Percentiles rank a stretch among this genome's conserved stretches.
These are phyloP conservation scores for Phytopythium delawarense DNA, from an alignment of 352 stramenopile species.

Conservation along the genomic window DNA sequence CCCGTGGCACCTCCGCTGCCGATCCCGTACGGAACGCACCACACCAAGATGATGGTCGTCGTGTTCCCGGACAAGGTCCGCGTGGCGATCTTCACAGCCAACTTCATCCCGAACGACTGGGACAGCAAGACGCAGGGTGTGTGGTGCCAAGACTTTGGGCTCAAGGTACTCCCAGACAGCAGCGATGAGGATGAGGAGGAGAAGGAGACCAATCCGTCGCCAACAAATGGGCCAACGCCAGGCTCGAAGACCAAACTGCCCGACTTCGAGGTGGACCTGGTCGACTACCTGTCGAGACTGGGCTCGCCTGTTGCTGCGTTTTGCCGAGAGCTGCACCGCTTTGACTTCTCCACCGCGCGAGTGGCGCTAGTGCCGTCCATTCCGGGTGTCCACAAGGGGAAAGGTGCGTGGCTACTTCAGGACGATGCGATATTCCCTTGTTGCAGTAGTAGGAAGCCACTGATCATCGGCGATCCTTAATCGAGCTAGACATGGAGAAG, in stretches of 20 bases:
- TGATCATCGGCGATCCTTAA: background rate
- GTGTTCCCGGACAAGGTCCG: slow-evolving; percentile 61
- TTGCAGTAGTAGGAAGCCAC: background rate
- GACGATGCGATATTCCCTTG: background rate
- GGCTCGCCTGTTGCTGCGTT: slow-evolving; percentile 39
- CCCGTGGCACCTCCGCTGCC: slow-evolving; percentile 60
- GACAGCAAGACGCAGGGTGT: slow-evolving; percentile 82
- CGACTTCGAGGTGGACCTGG: slow-evolving; percentile 65
- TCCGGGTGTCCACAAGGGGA: slow-evolving; percentile 62
- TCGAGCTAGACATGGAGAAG: slow-evolving; percentile 63
- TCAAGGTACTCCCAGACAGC: slow-evolving; percentile 42
- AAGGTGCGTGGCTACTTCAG: slow-evolving; percentile 26
- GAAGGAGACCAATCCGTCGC: background rate
- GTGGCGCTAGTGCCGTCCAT: slow-evolving; percentile 67
- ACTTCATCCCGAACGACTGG: slow-evolving; percentile 80
- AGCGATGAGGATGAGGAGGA: slow-evolving; percentile 18
- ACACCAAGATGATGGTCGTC: slow-evolving; percentile 85
- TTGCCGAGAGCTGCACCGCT: slow-evolving; percentile 43
- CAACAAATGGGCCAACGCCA: background rate
- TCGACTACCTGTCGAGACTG: slow-evolving; percentile 55
- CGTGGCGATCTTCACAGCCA: slow-evolving; percentile 83
- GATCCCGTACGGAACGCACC: slow-evolving; percentile 83
- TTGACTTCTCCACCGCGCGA: slow-evolving; percentile 56
- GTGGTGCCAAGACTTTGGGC: slow-evolving; percentile 79
- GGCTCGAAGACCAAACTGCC: background rate